Base-by-base conservation (phyloP, 305 asterid species). In the Solanum hybrid region DNA sequence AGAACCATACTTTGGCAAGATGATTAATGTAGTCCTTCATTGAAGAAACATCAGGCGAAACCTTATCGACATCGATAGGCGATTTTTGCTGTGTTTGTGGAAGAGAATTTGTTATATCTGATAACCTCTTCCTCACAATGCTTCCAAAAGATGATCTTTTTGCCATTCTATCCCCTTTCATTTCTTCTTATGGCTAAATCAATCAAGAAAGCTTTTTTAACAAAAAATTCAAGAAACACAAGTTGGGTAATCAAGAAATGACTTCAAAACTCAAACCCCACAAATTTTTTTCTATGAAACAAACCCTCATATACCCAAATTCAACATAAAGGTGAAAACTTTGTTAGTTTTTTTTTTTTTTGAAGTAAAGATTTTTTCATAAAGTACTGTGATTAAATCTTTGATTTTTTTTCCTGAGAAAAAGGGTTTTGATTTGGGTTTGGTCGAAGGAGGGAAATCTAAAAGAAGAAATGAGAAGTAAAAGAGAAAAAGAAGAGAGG, bases 141-240 rank as follows among this genome's bases (percentile, higher is more conserved):
- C 87, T 94, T 35, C 98, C 99, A 86, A 96, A 93, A 85, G 98
- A 96, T 29, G 97, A 93, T 90, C 95, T 91, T 90, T 91, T 96
- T 20, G 94, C 96, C 96, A 94, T 92, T 92, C 82, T 94, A 46
- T 92, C 94, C 87, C 94, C 96, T 93, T 92, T 95, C 96, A 94
- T 93, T 36, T 87, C 89, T 77, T n/a, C 90, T 77, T n/a, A 31
- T 46, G 29, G 5, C 11, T 24, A 69, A 3, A 56, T 17, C 22
- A 82, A 31, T 51, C 42, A 56, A 85, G 10, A 56, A 85, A 56
- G 78, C 71, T 36, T 77, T 35, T 34, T 11, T 10, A 88, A 31
- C 12, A 38, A 81, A 46, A 87, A 34, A 17, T 88, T 92, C 91
- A 91, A 92, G 78, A 92, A 88, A 42, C 38, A 71, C 36, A 12